Percentiles rank a stretch among this genome's conserved stretches.
Evolutionary conservation across 495 filamentous ascomycete species (phyloP).

Genomic region (Lasiosphaeris hirsuta): DNA sequence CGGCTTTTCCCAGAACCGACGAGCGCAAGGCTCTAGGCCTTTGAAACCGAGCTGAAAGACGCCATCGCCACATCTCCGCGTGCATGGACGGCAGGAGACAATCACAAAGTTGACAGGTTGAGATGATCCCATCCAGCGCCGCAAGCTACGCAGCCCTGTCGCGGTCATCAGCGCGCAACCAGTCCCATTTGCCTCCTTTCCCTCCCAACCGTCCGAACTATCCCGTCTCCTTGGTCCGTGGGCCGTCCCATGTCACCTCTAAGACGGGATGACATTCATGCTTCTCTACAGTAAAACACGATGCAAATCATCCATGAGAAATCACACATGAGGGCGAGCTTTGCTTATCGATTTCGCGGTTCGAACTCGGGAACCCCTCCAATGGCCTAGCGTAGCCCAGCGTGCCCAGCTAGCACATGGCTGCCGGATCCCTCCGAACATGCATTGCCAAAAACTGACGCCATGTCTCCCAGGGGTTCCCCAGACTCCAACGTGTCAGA

Average conservation of each 20-base stretch:
- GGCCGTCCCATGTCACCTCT: no score
- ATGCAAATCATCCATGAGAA: no score
- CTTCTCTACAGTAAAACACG: no score
- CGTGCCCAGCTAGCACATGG: background rate
- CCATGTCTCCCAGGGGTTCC: slow-evolving; percentile 8
- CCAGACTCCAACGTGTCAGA: slow-evolving; percentile 3
- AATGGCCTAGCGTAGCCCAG: background rate
- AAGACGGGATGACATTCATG: no score
- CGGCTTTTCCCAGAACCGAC: background rate
- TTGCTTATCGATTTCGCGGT: background rate
- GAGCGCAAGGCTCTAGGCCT: background rate
- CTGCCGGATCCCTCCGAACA: background rate
- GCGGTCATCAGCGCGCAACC: no score
- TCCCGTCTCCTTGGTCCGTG: no score
- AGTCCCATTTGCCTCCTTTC: no score
- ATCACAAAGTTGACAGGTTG: background rate
- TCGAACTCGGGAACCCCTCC: background rate
- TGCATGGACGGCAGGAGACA: no score
- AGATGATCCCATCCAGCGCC: no score
- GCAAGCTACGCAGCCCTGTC: no score
- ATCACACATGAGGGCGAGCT: no score
- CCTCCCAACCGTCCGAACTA: no score
- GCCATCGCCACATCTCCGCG: background rate
- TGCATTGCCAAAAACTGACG: background rate
- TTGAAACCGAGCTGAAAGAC: background rate